Base-by-base conservation (phyloP, 805 yeast species). In the Scheffersomyces coipomensis region DNA sequence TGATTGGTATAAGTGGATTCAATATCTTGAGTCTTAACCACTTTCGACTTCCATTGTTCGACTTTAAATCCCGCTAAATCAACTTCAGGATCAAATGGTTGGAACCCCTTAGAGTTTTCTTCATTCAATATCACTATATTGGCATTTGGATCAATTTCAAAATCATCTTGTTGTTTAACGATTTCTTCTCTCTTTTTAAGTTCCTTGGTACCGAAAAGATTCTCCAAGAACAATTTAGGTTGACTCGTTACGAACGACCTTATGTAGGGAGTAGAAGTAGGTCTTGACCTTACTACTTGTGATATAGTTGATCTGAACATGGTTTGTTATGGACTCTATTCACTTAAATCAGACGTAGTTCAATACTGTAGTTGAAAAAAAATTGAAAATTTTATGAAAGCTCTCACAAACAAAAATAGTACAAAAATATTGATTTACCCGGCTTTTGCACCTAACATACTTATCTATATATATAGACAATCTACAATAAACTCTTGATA, bases 31-130 rank as follows among this genome's bases (percentile, higher is more conserved):
- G 38, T 24, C 25, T 33, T 42, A 24, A 66, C 59, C 8, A 37
- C 33, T 17, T 46, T 49, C 16, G 42, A 42, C 39, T 67, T 69
- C 75, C 75, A 70, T 47, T 61, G 61, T 5, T 42, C 41, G 25
- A 70, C 53, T 19, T 54, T 46, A 44, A 68, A 66, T 34, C 52
- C 65, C 4, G 68, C 65, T 56, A 67, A 58, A 37, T 67, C 71
- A 10, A 36, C 44, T 8, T 44, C 52, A 4, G 57, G 43, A 25
- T 52, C 49, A 43, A 63, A 60, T 3, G 58, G 51, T 37, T 54
- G 45, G 41, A 40, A 40, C 6, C 43, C 48, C 10, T 71, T 69
- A 7, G 73, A 61, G 51, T 68, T 69, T 19, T 56, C 48, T 40
- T 61, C 51, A 45, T 52, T 57, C 47, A 69, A 64, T 33, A 68